A percentile compares a stretch with the other conserved stretches of the same genome.
Evolutionary conservation across 768 basidiomycete species (phyloP).

Genomic region (Rossbeevera mucosa): DNA sequence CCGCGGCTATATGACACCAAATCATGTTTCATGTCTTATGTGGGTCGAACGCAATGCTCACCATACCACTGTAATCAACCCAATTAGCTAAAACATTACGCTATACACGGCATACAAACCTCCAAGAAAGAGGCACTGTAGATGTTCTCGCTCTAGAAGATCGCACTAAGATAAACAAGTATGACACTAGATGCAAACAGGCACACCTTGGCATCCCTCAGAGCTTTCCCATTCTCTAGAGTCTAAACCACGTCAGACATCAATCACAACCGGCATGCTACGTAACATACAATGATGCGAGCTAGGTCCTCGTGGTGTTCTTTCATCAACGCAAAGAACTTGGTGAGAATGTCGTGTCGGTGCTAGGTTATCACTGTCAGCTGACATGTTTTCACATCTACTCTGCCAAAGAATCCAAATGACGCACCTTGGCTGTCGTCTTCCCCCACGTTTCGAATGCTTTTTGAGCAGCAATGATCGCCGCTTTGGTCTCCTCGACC

Average conservation of each 20-base stretch:
- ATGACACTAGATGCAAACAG: not conserved
- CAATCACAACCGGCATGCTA: not conserved
- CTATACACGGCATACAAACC: constrained; percentile 41
- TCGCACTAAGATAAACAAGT: not conserved
- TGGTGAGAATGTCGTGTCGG: constrained; percentile 79
- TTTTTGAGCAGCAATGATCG: constrained; percentile 73
- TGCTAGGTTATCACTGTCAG: constrained; percentile 38
- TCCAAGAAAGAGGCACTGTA: constrained; percentile 87
- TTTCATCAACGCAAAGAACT: constrained; percentile 73
- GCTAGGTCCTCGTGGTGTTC: constrained; percentile 84
- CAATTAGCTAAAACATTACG: constrained; percentile 1
- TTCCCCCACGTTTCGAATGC: constrained; percentile 85
- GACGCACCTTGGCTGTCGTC: constrained; percentile 77
- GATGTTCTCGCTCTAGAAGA: constrained; percentile 62
- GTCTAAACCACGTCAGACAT: constrained; percentile 47
- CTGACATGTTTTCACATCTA: not conserved
- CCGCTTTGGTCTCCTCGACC: constrained; percentile 73
- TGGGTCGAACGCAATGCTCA: constrained; percentile 26
- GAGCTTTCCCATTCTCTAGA: constrained; percentile 92
- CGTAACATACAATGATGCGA: constrained; percentile 67
- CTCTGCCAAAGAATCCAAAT: not conserved
- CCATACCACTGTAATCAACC: constrained; percentile 67
- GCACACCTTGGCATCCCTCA: constrained; percentile 72
- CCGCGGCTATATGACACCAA: constrained; percentile 59
- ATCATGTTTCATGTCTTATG: not conserved